Percentiles rank a stretch among this genome's conserved stretches.
These are phyloP conservation scores for Claviceps cyperi DNA, from an alignment of 2,329 filamentous ascomycete genomes.

Conservation along the genomic window DNA sequence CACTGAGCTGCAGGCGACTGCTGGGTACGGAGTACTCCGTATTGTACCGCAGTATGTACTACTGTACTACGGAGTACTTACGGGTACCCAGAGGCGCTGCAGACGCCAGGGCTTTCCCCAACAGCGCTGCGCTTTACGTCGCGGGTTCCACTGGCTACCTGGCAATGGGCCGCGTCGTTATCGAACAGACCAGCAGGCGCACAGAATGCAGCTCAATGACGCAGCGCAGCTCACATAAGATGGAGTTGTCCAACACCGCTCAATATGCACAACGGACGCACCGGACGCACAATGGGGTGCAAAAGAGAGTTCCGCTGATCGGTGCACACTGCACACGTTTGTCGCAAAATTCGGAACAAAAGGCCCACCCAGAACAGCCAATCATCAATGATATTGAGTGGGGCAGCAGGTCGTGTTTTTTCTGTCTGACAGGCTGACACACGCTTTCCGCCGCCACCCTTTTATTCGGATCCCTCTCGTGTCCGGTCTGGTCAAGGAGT, in stretches of 20 bases:
- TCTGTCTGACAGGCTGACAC: background rate
- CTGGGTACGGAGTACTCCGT: no score
- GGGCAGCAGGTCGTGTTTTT: constrained; percentile 3
- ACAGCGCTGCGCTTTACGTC: constrained; percentile 5
- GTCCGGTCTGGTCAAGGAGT: background rate
- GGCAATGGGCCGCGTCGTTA: background rate
- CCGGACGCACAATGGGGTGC: no score
- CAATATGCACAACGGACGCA: no score
- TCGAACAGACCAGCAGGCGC: background rate
- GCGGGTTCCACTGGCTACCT: constrained; percentile 4
- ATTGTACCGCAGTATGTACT: no score
- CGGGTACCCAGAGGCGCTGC: no score
- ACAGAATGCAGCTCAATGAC: background rate
- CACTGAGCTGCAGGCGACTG: no score
- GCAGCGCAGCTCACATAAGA: background rate
- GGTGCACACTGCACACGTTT: no score
- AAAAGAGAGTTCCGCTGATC: no score
- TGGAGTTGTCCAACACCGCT: background rate
- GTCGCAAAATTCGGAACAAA: background rate
- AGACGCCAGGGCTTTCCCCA: background rate
- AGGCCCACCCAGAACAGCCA: background rate
- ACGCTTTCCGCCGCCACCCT: constrained; percentile 1
- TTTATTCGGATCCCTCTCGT: background rate
- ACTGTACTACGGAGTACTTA: no score
- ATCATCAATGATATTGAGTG: background rate